A percentile compares a stretch with the other conserved stretches of the same genome.
These are phyloP conservation scores for Ramularia endophylla DNA, from an alignment of 2,329 filamentous ascomycete species.

Conservation along the genomic window DNA sequence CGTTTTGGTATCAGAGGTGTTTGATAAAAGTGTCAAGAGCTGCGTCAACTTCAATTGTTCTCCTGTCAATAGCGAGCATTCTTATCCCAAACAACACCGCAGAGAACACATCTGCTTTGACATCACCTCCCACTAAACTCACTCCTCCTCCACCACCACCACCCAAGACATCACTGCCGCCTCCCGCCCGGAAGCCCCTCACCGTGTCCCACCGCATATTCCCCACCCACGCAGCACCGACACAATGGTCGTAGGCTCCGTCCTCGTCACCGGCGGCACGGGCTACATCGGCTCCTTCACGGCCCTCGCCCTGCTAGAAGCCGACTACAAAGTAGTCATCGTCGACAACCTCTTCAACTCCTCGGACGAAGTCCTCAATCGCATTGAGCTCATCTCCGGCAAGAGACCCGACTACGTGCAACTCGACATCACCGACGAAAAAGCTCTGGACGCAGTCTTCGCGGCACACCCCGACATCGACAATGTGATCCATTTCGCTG, in stretches of 20 bases:
- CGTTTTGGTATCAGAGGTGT: too few relatives aligned
- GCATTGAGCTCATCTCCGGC: constrained; percentile 88
- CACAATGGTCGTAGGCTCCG: constrained; percentile 22
- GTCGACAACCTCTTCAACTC: constrained; percentile 98
- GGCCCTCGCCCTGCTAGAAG: constrained; percentile 80
- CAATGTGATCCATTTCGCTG: constrained; percentile 98
- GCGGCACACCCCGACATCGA: constrained; percentile 85
- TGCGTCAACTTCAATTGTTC: too few relatives aligned
- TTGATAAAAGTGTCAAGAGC: too few relatives aligned
- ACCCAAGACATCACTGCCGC: too few relatives aligned
- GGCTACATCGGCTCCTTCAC: constrained; percentile 99
- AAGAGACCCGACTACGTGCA: constrained; percentile 82
- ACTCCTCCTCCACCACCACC: too few relatives aligned
- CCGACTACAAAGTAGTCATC: constrained; percentile 94
- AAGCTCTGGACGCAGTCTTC: constrained; percentile 79
- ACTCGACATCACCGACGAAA: constrained; percentile 81
- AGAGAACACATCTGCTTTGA: too few relatives aligned
- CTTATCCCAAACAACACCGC: too few relatives aligned
- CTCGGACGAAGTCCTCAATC: constrained; percentile 81
- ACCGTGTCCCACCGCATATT: too few relatives aligned
- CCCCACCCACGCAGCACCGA: neutral
- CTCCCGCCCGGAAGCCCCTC: too few relatives aligned
- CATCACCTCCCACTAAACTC: too few relatives aligned
- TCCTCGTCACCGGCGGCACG: constrained; percentile 55
- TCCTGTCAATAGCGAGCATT: too few relatives aligned